Evolutionary conservation across 306 rosid species (phyloP).

Genomic region (Vicia villosa): DNA sequence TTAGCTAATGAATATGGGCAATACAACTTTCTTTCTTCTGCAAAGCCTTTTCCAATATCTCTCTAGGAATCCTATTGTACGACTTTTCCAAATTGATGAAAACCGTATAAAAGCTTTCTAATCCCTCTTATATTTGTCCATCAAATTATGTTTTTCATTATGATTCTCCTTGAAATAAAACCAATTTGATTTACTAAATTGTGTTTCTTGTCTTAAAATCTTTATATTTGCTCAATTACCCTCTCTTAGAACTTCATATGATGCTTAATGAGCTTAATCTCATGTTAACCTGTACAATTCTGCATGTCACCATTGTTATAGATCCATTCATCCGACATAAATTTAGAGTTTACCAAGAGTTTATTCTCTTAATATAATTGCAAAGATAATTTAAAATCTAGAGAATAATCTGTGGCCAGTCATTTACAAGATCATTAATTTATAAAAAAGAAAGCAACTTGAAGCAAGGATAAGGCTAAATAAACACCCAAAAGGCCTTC

Average conservation of each 20-base stretch:
- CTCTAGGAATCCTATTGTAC: neutral
- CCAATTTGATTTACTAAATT: neutral
- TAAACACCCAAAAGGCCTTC: constrained; percentile 3
- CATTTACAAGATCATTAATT: neutral
- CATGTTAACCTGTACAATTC: neutral
- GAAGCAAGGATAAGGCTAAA: neutral
- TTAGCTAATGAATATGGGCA: neutral
- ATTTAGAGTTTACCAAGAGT: neutral
- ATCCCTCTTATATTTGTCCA: neutral
- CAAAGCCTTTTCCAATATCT: neutral
- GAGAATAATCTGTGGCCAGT: neutral
- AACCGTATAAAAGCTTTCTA: neutral
- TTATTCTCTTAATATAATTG: neutral
- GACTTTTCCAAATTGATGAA: neutral
- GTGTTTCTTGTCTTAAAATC: neutral
- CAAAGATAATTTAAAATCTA: neutral
- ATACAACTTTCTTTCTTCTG: neutral
- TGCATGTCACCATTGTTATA: constrained; percentile 8
- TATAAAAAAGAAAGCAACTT: neutral
- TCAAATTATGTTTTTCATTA: neutral
- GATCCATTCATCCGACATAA: neutral
- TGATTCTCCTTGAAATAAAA: neutral
- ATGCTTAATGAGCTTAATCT: neutral
- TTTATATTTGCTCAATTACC: neutral
- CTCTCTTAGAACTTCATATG: neutral